phyloP scores from a whole-genome alignment of 768 basidiomycete genomes.

The Mycena belliarum region DNA sequence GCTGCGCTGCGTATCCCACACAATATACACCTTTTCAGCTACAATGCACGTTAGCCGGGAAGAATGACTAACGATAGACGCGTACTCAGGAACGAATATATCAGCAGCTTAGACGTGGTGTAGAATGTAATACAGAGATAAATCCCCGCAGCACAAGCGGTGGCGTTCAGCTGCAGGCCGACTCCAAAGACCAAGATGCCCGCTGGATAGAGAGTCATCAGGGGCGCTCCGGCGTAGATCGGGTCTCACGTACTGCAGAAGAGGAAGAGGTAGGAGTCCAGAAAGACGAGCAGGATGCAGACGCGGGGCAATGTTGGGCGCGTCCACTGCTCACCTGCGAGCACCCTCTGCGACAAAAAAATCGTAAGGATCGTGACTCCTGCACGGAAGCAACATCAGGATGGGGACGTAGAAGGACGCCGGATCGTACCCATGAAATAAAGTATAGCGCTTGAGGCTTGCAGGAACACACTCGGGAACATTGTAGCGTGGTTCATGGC shows the following conservation, averaged over 20 bases:
- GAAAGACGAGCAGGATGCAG: constrained; percentile 40
- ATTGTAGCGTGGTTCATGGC: background rate
- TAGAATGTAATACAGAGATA: constrained; percentile 46
- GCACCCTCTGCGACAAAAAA: constrained; percentile 10
- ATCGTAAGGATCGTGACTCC: constrained; percentile 18
- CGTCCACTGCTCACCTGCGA: background rate
- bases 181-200: constrained; percentile 46
- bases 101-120: constrained; percentile 44
- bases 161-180: constrained; percentile 38
- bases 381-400: background rate
- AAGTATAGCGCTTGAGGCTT: background rate
- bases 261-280: constrained; percentile 46
- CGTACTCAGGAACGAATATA: constrained; percentile 48
- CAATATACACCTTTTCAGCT: constrained; percentile 52
- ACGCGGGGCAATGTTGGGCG: constrained; percentile 39
- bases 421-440: constrained; percentile 1
- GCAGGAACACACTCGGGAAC: constrained; percentile 1
- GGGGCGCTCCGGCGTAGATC: background rate
- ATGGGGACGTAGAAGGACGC: no score
- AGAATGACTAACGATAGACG: background rate
- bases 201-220: constrained; percentile 27
- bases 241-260: constrained; percentile 34
- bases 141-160: constrained; percentile 44
- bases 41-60: background rate
- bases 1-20: constrained; percentile 38